Base-by-base conservation (phyloP, 1,284 basidiomycete genomes). In the Fomitopsis schrenkii region DNA sequence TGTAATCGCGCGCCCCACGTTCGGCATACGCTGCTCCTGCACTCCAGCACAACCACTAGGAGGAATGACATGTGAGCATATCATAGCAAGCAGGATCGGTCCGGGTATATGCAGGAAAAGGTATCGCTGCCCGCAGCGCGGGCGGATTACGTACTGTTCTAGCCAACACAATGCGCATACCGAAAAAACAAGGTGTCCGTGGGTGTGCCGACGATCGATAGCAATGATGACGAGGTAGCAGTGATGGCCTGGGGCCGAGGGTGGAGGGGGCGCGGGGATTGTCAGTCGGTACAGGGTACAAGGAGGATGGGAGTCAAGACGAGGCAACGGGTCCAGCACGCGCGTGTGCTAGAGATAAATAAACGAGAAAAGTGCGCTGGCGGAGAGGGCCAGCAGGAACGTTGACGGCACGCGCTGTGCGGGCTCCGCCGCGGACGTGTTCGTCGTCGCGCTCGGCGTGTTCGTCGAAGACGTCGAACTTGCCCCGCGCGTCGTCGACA, bases 71-170 rank as follows among this genome's bases (percentile, higher is more conserved):
- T 53, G n/a, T 36, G 52, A 35, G 35, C 52, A 54, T 54, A 40
- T 22, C 52, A 54, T 54, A 54, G n/a, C 33, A 38, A 30, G 22
- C 44, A 46, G 22, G 30, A 1, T 54, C 35, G 36, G 52, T 22
- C 35, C 35, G 52, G 52, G 52, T 36, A 38, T 54, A 35, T 38
- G 35, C 35, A 38, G 36, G n/a, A 17, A 22, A 36, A 54, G 52
- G 52, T 54, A 54, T 54, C 52, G 52, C 52, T 54, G 52, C 52
- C 52, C 52, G 36, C 52, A 54, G 35, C 33, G 33, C 52, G 33
- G 52, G 52, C 28, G 9, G 19, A 26, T 19, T 54, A 40, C 35
- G 35, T 54, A 40, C 48, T 30, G 15, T 33, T 50, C 48, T 50
- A 33, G 5, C 10, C 14, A 54, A 26, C 35, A 40, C 35, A 40